A percentile compares a stretch with the other conserved stretches of the same genome.
phyloP scores from a whole-genome alignment of 2,329 filamentous ascomycete genomes.

The Trichoderma lentiforme region DNA sequence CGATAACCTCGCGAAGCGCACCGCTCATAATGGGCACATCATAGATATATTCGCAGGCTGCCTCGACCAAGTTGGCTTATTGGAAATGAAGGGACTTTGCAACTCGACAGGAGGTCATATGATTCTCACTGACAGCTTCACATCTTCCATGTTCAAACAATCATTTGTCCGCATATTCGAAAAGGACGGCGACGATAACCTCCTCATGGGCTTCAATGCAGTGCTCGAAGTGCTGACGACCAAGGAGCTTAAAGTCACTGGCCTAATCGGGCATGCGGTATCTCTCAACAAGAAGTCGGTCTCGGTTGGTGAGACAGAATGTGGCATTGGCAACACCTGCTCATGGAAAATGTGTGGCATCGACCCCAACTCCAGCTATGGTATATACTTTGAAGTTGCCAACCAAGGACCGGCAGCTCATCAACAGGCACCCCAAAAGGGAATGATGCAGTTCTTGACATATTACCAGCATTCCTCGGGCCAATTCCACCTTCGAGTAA shows the following conservation, averaged over 20 bases:
- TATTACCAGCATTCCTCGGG: constrained; percentile 98
- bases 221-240: constrained; percentile 94
- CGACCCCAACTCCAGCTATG: constrained; percentile 89
- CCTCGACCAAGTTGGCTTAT: constrained; percentile 90
- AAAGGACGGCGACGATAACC: constrained; percentile 90
- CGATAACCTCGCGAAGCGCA: constrained; percentile 87
- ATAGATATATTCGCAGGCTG: constrained; percentile 98
- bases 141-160: constrained; percentile 98
- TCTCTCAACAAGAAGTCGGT: constrained; percentile 98
- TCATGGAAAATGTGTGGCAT: constrained; percentile 99
- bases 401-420: constrained; percentile 85
- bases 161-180: constrained; percentile 97
- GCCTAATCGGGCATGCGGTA: constrained; percentile 92
- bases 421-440: constrained; percentile 83
- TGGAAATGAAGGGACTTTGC: constrained; percentile 96
- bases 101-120: constrained; percentile 98
- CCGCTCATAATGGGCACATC: constrained; percentile 93
- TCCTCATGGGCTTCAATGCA: constrained; percentile 97
- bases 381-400: constrained; percentile 96
- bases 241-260: constrained; percentile 97
- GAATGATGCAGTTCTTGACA: constrained; percentile 96
- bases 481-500: constrained; percentile 93
- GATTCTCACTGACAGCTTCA: constrained; percentile 97
- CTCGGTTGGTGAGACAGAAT: constrained; percentile 95
- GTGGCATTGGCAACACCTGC: constrained; percentile 96